Percentiles rank a stretch among this genome's conserved stretches.
phyloP scores from a whole-genome alignment of 2,329 filamentous ascomycete genomes.

The Acrocalymma vagum region DNA sequence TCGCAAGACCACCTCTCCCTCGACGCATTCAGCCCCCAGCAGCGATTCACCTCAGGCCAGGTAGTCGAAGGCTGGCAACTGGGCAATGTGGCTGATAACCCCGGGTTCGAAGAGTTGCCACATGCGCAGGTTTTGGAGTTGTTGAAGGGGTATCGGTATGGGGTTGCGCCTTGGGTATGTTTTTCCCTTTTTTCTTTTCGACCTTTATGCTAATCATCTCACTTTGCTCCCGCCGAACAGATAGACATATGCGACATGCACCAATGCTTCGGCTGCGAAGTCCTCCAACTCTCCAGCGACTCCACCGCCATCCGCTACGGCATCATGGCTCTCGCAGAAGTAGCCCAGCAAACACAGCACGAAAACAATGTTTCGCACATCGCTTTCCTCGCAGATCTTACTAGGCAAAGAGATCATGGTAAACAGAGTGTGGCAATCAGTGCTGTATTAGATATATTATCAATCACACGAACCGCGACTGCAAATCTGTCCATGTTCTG shows the following conservation, averaged over 20 bases:
- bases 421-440: conserved; percentile 24
- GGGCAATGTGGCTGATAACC: not conserved
- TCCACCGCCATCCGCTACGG: conserved; percentile 58
- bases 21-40: no score
- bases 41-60: no score
- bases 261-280: conserved; percentile 61
- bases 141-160: conserved; percentile 56
- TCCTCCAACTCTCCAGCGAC: conserved; percentile 58
- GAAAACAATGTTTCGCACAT: conserved; percentile 60
- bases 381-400: conserved; percentile 49
- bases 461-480: conserved; percentile 5
- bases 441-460: conserved; percentile 11
- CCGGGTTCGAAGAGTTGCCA: conserved; percentile 1
- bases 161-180: conserved; percentile 62
- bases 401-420: conserved; percentile 1
- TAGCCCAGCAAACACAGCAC: conserved; percentile 37
- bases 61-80: no score
- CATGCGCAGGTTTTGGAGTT: conserved; percentile 44
- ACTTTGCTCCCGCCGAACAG: conserved; percentile 29
- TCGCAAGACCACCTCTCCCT: no score
- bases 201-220: not conserved
- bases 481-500: conserved; percentile 18
- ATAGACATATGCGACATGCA: conserved; percentile 66
- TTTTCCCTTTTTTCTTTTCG: no score
- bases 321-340: conserved; percentile 61